phyloP scores from a whole-genome alignment of 805 yeast genomes.

The Monosporozyma servazzii region DNA sequence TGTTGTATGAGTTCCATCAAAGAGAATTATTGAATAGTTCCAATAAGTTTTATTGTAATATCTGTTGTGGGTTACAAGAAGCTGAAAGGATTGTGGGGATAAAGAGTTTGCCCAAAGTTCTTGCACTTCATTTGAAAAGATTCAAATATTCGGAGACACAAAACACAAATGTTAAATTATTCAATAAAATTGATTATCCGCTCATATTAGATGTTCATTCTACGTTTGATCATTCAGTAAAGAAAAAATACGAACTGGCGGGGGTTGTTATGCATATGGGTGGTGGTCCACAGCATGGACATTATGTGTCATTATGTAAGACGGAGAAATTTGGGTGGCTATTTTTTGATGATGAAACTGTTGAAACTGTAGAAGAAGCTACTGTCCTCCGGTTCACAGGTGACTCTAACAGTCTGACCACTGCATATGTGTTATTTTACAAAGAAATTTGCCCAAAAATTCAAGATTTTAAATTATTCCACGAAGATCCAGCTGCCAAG shows the following conservation, averaged over 20 bases:
- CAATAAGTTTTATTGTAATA: slow-evolving; percentile 88
- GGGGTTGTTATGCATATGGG: slow-evolving; percentile 92
- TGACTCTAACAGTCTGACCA: slow-evolving; percentile 74
- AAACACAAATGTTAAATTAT: slow-evolving; percentile 74
- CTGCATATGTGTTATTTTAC: slow-evolving; percentile 85
- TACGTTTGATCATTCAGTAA: slow-evolving; percentile 35
- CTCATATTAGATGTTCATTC: slow-evolving; percentile 53
- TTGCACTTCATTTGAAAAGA: slow-evolving; percentile 80
- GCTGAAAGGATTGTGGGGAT: slow-evolving; percentile 86
- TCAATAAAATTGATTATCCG: slow-evolving; percentile 78
- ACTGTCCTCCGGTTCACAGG: slow-evolving; percentile 83
- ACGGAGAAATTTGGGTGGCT: slow-evolving; percentile 79
- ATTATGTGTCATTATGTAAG: slow-evolving; percentile 80
- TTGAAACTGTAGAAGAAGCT: slow-evolving; percentile 73
- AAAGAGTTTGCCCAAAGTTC: slow-evolving; percentile 63
- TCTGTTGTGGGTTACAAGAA: slow-evolving; percentile 83
- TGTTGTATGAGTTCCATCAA: slow-evolving; percentile 46
- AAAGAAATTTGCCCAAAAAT: slow-evolving; percentile 36
- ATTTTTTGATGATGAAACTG: slow-evolving; percentile 90
- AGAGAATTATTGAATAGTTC: slow-evolving; percentile 77
- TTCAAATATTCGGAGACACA: slow-evolving; percentile 81
- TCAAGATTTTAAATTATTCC: neutral
- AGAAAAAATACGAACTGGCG: slow-evolving; percentile 62
- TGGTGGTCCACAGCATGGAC: slow-evolving; percentile 97
- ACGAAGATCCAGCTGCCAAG: neutral